These are phyloP conservation scores for Eucalyptus regnans DNA, from an alignment of 345 rosid species.

Conservation along the genomic window DNA sequence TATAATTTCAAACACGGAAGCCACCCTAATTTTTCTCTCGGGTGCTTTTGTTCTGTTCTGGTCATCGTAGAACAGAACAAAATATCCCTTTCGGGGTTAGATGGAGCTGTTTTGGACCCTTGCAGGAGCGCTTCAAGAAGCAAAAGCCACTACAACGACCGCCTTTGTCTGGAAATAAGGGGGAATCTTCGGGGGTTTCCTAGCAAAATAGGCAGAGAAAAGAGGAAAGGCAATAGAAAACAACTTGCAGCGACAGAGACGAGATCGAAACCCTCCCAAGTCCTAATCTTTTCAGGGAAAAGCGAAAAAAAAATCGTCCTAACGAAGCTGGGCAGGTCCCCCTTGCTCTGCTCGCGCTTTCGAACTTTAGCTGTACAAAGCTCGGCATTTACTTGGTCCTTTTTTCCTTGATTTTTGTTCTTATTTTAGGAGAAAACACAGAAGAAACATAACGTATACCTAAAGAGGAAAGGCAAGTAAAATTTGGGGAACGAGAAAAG, in stretches of 20 bases:
- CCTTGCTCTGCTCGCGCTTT: neutral
- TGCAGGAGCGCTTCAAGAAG: neutral
- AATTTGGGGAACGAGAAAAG: neutral
- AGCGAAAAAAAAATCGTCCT: neutral
- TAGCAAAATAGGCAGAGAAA: neutral
- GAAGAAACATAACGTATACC: neutral
- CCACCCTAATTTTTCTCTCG: neutral
- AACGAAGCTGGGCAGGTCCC: neutral
- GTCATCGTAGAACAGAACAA: neutral
- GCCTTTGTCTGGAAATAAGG: neutral
- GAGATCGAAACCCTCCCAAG: neutral
- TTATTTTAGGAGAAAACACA: neutral
- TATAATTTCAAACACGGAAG: neutral
- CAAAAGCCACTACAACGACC: neutral
- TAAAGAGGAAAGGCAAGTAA: neutral
- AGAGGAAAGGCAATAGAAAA: neutral
- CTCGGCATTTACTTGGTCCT: neutral
- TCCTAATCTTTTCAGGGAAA: neutral
- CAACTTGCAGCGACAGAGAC: neutral
- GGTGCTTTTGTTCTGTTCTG: neutral
- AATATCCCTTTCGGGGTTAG: neutral
- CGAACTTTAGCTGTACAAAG: neutral
- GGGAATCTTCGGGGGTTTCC: neutral
- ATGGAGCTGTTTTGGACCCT: neutral
- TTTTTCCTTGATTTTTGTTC: neutral